Percentiles rank a stretch among this genome's conserved stretches.
Conservation (phyloP, 805 yeast genomes). For the Zygosaccharomyces bailii region DNA sequence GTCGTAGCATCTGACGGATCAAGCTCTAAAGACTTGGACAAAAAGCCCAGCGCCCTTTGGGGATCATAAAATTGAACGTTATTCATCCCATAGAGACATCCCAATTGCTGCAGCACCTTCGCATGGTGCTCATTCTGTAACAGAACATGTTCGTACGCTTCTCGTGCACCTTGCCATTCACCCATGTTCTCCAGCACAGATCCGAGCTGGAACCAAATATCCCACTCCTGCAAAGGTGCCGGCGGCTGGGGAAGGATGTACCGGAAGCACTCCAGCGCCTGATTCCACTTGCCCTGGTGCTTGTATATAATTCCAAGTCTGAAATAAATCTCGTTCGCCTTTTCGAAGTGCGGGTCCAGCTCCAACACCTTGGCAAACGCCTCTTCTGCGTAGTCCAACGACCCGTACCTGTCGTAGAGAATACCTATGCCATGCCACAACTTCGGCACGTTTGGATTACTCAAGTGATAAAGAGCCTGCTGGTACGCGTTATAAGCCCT, state of each 20-base stretch:
- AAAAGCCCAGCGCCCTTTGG: slow-evolving; percentile 74
- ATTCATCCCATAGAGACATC: slow-evolving; percentile 76
- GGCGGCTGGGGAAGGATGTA: slow-evolving; percentile 91
- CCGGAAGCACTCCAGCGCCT: slow-evolving; percentile 91
- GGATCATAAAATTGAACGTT: slow-evolving; percentile 71
- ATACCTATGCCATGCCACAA: slow-evolving; percentile 99
- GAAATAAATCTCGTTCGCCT: slow-evolving; percentile 94
- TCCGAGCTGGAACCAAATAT: slow-evolving; percentile 98
- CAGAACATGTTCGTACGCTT: slow-evolving; percentile 91
- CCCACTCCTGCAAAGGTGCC: slow-evolving; percentile 91
- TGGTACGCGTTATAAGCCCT: slow-evolving; percentile 96
- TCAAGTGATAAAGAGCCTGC: slow-evolving; percentile 86
- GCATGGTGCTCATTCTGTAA: slow-evolving; percentile 91
- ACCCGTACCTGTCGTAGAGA: slow-evolving; percentile 91
- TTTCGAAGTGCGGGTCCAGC: slow-evolving; percentile 93
- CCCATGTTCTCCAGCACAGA: slow-evolving; percentile 91
- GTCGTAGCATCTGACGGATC: slow-evolving; percentile 91
- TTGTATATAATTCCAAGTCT: slow-evolving; percentile 94
- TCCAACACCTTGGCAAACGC: slow-evolving; percentile 95
- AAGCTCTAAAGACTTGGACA: slow-evolving; percentile 83
- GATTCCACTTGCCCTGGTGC: slow-evolving; percentile 82
- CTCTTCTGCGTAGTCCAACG: slow-evolving; percentile 95
- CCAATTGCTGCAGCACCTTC: slow-evolving; percentile 91
- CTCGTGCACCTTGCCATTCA: slow-evolving; percentile 87
- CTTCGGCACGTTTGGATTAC: slow-evolving; percentile 92